Evolutionary conservation across 441 rosid species (phyloP).

Genomic region (Breynia disticha): DNA sequence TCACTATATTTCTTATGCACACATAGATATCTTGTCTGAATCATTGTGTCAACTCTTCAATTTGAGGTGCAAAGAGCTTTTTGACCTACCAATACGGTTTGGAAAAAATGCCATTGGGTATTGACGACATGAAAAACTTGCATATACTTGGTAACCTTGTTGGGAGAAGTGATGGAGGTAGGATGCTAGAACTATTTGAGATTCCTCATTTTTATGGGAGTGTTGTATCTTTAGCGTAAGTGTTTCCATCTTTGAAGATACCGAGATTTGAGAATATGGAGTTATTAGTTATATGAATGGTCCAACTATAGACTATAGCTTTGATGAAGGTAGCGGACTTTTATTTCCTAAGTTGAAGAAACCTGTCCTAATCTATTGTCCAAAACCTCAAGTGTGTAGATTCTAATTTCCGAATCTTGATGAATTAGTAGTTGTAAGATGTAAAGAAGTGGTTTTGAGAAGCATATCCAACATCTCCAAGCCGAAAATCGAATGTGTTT

Average conservation of each 20-base stretch:
- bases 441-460: not conserved
- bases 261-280: constrained; percentile 9
- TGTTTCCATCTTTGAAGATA: constrained; percentile 3
- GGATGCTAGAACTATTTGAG: constrained; percentile 12
- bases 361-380: constrained; percentile 3
- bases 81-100: constrained; percentile 12
- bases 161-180: constrained; percentile 7
- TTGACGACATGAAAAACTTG: constrained; percentile 11
- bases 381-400: not conserved
- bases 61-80: constrained; percentile 1
- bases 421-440: constrained; percentile 1
- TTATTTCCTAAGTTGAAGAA: constrained; percentile 3
- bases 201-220: not conserved
- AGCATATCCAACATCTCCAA: not conserved
- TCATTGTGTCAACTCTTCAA: not conserved
- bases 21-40: constrained; percentile 1
- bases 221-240: not conserved
- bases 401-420: not conserved
- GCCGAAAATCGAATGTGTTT: too few relatives aligned
- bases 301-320: not conserved
- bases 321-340: not conserved
- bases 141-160: constrained; percentile 6
- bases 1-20: not conserved
- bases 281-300: constrained; percentile 6
- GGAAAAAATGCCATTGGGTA: not conserved